Percentiles rank a stretch among this genome's conserved stretches.
phyloP scores from a whole-genome alignment of 805 yeast species.

The Torulaspora microellipsoides region DNA sequence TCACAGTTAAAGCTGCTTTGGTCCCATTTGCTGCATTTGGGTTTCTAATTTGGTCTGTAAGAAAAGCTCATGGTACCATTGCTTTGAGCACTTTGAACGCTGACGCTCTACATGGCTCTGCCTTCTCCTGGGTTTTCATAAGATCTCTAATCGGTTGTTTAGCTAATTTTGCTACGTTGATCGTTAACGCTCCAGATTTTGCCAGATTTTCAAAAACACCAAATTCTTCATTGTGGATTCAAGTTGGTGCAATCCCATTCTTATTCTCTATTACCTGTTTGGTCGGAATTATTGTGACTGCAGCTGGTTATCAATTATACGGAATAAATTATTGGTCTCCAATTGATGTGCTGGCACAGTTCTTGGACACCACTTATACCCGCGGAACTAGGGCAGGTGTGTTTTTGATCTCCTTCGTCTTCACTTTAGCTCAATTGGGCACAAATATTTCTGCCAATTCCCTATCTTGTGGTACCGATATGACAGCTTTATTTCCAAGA shows the following conservation, averaged over 20 bases:
- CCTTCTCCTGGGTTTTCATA: conserved; percentile 61
- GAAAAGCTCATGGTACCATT: conserved; percentile 61
- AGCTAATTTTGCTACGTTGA: conserved; percentile 75
- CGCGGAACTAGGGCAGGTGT: conserved; percentile 68
- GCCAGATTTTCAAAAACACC: conserved; percentile 64
- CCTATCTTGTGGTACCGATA: conserved; percentile 56
- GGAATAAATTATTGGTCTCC: conserved; percentile 45
- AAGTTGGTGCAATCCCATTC: conserved; percentile 58
- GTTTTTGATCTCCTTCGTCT: conserved; percentile 57
- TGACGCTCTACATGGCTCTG: conserved; percentile 22
- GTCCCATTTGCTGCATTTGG: conserved; percentile 83
- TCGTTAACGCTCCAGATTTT: conserved; percentile 80
- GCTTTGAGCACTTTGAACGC: conserved; percentile 27
- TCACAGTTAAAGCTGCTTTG: conserved; percentile 72
- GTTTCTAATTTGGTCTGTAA: conserved; percentile 78
- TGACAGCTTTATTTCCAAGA: conserved; percentile 52
- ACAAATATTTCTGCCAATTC: conserved; percentile 68
- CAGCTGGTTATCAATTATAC: conserved; percentile 49
- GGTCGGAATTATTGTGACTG: conserved; percentile 73
- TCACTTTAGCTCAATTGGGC: conserved; percentile 71
- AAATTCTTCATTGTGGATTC: conserved; percentile 44
- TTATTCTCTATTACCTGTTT: conserved; percentile 71
- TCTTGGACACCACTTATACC: conserved; percentile 35
- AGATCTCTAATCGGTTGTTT: conserved; percentile 67
- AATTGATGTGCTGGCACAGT: conserved; percentile 53